Base-by-base conservation (phyloP, 441 rosid species). In the Theobroma grandiflorum region DNA sequence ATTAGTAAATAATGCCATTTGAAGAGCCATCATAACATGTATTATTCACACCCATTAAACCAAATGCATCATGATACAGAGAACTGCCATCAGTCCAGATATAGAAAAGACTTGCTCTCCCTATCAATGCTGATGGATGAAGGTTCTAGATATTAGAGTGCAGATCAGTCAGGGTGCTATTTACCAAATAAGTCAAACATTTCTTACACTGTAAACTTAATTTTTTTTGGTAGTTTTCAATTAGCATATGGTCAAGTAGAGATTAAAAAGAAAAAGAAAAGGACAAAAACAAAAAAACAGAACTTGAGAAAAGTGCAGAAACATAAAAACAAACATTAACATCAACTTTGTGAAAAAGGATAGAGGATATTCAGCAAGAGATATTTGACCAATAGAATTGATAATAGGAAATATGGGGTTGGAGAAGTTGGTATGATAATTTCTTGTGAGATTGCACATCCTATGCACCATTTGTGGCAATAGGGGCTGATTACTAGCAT, bases 131-230 rank as follows among this genome's bases (percentile, higher is more conserved):
- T 6, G 72, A 8, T 12, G 37, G 10, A 68, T 11, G 10, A 68
- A 22, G 72, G 72, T 20, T 68, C 72, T 43, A 68, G 22, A 68
- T 20, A 67, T 47, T 55, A 45, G 38, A 26, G 57, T 26, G 74
- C 40, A 47, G 57, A n/a, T 11, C 74, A 68, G 31, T 20, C 73
- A 47, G 57, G 57, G 11, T 45, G 74, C 72, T 15, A 40, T 66
- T 16, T 40, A 66, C 52, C 61, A 66, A 42, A 66, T 33, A 66
- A 42, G 50, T n/a, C 26, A 55, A 16, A 66, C 16, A 9, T n/a
- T 65, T n/a, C 16, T 68, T 43, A 55, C 53, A 45, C 18, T 38
- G 69, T 3, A 37, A 37, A 18, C 8, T 9, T 40, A 16, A 16
- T 38, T 61, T 10, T 2, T 26, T 61, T 18, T 38, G 38, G 45